Evolutionary conservation across 2,329 filamentous ascomycete genomes (phyloP), one percentile per base, ranked within the genome.

Genomic region (Bretziella fagacearum): DNA sequence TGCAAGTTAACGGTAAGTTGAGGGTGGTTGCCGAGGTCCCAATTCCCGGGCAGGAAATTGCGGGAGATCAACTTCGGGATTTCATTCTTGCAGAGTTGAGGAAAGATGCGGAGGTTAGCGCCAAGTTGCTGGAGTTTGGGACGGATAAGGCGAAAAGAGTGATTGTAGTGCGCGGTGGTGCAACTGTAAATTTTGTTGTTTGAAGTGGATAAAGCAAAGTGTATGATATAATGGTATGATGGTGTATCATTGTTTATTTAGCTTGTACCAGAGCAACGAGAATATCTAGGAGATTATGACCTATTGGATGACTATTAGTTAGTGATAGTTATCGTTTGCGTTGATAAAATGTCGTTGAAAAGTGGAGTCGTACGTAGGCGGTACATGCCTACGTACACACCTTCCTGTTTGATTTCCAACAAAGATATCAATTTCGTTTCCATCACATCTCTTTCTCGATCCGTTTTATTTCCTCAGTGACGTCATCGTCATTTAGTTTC

Each of bases 1-100:
- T 93, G 13, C 81, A 86, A 56, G 63, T 93, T 52, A 85, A 93
- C 56, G 84, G 85, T n/a, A 86, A 81, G 60, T 61, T 83, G 52
- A 76, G 75, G 30, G 79, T 79, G 52, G 73, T 73, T 1, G 69
- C 80, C n/a, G 66, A 77, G 2, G 74, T 91, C 20, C 68, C 74
- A 1, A 67, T 68, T 23, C 64, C 69, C 36, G 54, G 59, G 22
- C 64, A 59, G 8, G 61, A 67, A 2, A 20, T 41, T 10, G 18
- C 29, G 29, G 45, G 49, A 1, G 30, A 33, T 35, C 63, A 59
- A 44, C 62, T 81, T 51, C 64, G 69, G 50, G 63, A 68, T 10
- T 85, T 77, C 71, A 65, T 87, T 39, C 63, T 79, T 2, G 62
- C 63, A 3, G 67, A 74, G 53, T 69, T 91, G 4, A 56, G 81